Conservation (phyloP, 805 yeast species). For the Yarrowia osloensis region DNA sequence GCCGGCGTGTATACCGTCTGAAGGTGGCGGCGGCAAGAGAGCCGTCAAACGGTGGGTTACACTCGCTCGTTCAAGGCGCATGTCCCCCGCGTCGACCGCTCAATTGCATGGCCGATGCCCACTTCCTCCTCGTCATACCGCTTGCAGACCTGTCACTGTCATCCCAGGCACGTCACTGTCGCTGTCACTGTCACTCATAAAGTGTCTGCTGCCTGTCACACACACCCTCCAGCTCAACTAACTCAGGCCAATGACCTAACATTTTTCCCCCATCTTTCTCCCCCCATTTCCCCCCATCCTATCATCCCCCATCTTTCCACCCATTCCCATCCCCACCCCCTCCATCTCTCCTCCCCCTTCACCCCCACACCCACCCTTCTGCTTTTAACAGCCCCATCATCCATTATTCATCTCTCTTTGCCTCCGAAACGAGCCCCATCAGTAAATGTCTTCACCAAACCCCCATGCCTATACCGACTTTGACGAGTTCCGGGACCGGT, state of each 20-base stretch:
- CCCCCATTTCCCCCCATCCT: not conserved
- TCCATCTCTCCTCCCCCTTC: not conserved
- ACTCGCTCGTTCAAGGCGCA: no score
- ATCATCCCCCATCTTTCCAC: not conserved
- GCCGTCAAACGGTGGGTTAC: no score
- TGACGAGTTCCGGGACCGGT: constrained; percentile 11
- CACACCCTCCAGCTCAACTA: not conserved
- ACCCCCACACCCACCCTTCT: not conserved
- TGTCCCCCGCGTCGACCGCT: not conserved
- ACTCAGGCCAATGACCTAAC: constrained; percentile 27
- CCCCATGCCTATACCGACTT: not conserved
- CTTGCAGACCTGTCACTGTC: constrained; percentile 17
- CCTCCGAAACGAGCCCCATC: constrained; percentile 29
- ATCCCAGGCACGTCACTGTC: not conserved
- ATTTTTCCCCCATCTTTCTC: not conserved
- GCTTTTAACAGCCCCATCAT: constrained; percentile 25
- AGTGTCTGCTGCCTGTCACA: no score
- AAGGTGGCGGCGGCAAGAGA: no score
- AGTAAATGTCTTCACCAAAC: constrained; percentile 1
- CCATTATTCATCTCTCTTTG: not conserved
- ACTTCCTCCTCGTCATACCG: not conserved
- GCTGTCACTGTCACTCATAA: constrained; percentile 12
- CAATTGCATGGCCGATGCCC: not conserved
- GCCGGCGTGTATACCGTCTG: no score
- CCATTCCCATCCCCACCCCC: not conserved